Percentiles rank a stretch among this genome's conserved stretches.
Conservation (phyloP, 139 green algal genomes). For the Pycnococcus provasolii region DNA sequence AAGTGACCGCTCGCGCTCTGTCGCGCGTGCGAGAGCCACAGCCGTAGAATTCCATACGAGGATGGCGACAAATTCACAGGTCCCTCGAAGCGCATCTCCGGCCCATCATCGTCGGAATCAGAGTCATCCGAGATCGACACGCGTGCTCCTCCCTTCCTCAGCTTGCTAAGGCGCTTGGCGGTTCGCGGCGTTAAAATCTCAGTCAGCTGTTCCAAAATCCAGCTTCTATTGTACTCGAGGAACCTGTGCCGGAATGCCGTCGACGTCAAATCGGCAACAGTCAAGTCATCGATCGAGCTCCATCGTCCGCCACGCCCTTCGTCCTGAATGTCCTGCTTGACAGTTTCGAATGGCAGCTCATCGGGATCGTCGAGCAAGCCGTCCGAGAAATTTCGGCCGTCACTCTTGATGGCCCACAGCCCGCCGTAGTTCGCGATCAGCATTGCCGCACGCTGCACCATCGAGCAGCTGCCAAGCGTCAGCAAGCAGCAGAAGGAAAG, state of each 20-base stretch:
- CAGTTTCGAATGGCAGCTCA: background rate
- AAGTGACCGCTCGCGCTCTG: too few relatives aligned
- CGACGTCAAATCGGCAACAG: slow-evolving; percentile 3
- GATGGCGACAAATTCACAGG: too few relatives aligned
- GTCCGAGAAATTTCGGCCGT: background rate
- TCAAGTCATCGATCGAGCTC: background rate
- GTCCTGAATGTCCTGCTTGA: background rate
- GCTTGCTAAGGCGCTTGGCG: slow-evolving; percentile 9
- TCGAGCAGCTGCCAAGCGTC: background rate
- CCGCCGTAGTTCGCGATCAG: slow-evolving; percentile 8
- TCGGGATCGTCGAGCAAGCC: slow-evolving; percentile 7
- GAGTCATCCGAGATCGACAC: too few relatives aligned
- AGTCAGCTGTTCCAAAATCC: slow-evolving; percentile 16
- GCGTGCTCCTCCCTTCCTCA: background rate
- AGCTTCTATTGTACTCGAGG: slow-evolving; percentile 13
- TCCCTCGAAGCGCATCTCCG: too few relatives aligned
- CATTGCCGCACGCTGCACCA: background rate
- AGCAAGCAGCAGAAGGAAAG: background rate
- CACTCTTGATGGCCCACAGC: slow-evolving; percentile 8
- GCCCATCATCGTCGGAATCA: too few relatives aligned
- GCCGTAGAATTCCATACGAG: too few relatives aligned
- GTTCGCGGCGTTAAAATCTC: slow-evolving; percentile 17
- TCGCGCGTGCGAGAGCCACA: too few relatives aligned
- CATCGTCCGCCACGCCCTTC: background rate
- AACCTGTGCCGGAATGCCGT: slow-evolving; percentile 12